Base-by-base conservation (phyloP, 2,329 filamentous ascomycete species). In the Penicillium psychrosexuale region DNA sequence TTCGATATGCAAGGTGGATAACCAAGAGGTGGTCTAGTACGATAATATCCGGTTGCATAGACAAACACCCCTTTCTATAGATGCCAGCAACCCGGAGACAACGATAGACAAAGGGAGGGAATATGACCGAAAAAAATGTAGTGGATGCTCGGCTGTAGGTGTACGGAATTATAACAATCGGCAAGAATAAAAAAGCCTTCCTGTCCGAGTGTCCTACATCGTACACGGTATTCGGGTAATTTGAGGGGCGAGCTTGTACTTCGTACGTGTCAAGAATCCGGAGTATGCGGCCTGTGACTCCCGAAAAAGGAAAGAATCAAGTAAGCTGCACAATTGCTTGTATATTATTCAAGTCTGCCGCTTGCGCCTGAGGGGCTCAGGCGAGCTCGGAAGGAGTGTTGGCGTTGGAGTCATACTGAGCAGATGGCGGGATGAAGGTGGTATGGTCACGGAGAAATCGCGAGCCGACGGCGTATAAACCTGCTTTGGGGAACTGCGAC, bases 391-490 rank as follows among this genome's bases (percentile, higher is more conserved):
- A 8, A 61, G 39, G 9, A 56, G 24, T 7, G 53, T 57, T 13
- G 59, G 57, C 8, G 63, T 59, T 12, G 61, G 60, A 8, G 63
- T 66, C 63, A 66, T 66, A 28, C 53, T 63, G n/a, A 66, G 61
- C n/a, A 58, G 28, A 42, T 65, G 62, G 33, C 57, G 62, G 28
- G 63, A 65, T 0, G 62, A 62, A 3, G 61, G 61, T 15, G 62
- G 60, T 36, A 64, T 37, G 9, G 62, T 61, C 57, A 62, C 60
- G 13, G 61, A 62, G 15, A 61, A 37, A n/a, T 65, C 61, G 27
- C 56, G 52, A 40, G 59, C 55, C 30, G 57, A 58, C 17, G 56
- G 39, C 8, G 42, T 19, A 46, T 55, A 47, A 17, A 39, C 51
- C 53, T 61, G 54, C 39, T 59, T 62, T 6, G 61, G 55, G 6